Conservation (phyloP, 345 rosid species). For the Eucalyptus marginata region DNA sequence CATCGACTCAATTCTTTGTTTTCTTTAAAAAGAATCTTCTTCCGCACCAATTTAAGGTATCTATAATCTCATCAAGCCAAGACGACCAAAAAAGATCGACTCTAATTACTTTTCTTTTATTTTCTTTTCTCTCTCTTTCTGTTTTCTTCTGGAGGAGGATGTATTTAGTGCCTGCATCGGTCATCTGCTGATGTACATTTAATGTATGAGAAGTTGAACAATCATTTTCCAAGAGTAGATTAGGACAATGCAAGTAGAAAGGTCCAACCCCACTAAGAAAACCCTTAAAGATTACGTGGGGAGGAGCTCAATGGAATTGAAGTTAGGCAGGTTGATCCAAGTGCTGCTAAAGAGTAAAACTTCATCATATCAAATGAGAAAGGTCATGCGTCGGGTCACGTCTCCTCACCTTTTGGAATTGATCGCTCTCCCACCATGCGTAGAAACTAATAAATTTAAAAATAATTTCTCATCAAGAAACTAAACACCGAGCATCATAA, state of each 20-base stretch:
- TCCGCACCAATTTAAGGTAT: background rate
- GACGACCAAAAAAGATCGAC: background rate
- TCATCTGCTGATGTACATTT: background rate
- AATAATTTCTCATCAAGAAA: background rate
- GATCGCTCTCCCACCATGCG: background rate
- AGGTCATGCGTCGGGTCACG: background rate
- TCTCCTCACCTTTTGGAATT: background rate
- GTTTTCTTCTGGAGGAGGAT: background rate
- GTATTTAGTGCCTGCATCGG: background rate
- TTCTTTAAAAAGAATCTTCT: background rate
- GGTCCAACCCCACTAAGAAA: background rate
- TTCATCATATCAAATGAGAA: background rate
- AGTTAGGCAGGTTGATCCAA: background rate
- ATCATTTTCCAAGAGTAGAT: background rate
- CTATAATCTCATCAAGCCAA: background rate
- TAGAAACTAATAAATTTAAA: background rate
- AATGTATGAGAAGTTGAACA: background rate
- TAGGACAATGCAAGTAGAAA: background rate
- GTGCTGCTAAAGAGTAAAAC: background rate
- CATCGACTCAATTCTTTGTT: background rate
- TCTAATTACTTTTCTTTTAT: background rate
- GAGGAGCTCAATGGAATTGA: background rate
- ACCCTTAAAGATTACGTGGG: background rate
- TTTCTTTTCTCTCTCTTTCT: background rate
- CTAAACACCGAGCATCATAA: background rate